Evolutionary conservation across 208 protist genomes (phyloP).

Genomic region (Angomonas desouzai): DNA sequence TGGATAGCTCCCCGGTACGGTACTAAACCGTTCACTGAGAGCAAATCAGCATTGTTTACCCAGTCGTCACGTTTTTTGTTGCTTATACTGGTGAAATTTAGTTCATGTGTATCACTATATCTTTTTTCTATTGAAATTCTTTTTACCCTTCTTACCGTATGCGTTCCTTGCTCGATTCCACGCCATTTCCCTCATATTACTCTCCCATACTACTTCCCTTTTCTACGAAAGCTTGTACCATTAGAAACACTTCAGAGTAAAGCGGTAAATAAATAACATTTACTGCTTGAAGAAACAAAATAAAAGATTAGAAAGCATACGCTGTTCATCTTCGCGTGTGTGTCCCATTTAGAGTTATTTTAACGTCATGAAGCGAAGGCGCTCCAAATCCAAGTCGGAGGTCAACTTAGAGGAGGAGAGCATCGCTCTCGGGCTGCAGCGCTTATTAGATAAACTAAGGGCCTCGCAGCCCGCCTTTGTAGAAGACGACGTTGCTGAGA

Average conservation of each 20-base stretch:
- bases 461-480: constrained; percentile 61
- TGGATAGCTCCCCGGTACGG: constrained; percentile 27
- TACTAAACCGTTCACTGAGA: constrained; percentile 12
- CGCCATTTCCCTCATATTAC: too few species aligned
- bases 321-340: constrained; percentile 13
- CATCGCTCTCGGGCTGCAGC: constrained; percentile 44
- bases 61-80: not conserved
- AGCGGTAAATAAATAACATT: too few species aligned
- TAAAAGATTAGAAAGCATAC: constrained; percentile 11
- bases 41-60: not conserved
- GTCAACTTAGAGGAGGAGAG: constrained; percentile 35
- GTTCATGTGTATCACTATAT: too few species aligned
- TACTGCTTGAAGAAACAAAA: constrained; percentile 9
- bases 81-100: too few species aligned
- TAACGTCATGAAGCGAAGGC: constrained; percentile 10
- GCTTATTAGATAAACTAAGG: constrained; percentile 54
- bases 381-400: constrained; percentile 8
- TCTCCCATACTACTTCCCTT: too few species aligned
- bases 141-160: too few species aligned
- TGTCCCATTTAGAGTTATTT: constrained; percentile 18
- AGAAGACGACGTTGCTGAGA: constrained; percentile 76
- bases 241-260: too few species aligned
- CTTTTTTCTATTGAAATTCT: too few species aligned
- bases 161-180: too few species aligned
- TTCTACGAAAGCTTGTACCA: too few species aligned